Conservation (phyloP, 163 green algal genomes). For the Chlamydomonas reinhardtii region DNA sequence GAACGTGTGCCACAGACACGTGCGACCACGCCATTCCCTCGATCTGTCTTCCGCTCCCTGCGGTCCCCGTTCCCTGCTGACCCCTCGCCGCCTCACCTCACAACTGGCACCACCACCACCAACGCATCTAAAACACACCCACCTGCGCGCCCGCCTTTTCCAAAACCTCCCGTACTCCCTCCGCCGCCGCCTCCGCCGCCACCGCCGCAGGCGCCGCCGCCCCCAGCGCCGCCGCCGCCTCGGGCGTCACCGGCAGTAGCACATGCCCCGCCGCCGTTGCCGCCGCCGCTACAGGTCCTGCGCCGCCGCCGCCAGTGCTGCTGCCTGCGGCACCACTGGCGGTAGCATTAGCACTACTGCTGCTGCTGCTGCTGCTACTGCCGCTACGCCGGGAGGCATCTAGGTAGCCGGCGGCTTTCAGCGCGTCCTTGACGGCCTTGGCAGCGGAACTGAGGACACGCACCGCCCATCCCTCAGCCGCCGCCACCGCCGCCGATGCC, state of each 20-base stretch:
- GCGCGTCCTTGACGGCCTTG: slow-evolving; percentile 79
- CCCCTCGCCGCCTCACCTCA: too few relatives aligned
- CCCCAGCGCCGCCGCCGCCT: background rate
- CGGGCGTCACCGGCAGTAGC: slow-evolving; percentile 17
- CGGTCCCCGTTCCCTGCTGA: too few relatives aligned
- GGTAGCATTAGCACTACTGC: too few relatives aligned
- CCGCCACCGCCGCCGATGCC: background rate
- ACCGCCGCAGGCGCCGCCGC: background rate
- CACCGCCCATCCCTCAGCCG: slow-evolving; percentile 55
- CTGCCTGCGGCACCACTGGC: too few relatives aligned
- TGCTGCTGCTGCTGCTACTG: background rate
- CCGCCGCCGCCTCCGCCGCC: background rate
- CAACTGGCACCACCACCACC: too few relatives aligned
- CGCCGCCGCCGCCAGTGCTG: background rate
- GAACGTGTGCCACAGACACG: too few relatives aligned
- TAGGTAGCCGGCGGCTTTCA: slow-evolving; percentile 70
- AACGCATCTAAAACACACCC: too few relatives aligned
- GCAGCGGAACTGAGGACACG: slow-evolving; percentile 53
- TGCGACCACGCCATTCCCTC: too few relatives aligned
- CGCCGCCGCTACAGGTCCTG: too few relatives aligned
- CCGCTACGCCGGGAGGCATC: slow-evolving; percentile 43
- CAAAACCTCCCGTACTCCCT: background rate
- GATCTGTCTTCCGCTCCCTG: too few relatives aligned
- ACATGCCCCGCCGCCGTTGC: background rate
- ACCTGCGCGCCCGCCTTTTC: background rate